Evolutionary conservation across 1,139 yeast species (phyloP).

Genomic region (Yamadazyma epiphylla): DNA sequence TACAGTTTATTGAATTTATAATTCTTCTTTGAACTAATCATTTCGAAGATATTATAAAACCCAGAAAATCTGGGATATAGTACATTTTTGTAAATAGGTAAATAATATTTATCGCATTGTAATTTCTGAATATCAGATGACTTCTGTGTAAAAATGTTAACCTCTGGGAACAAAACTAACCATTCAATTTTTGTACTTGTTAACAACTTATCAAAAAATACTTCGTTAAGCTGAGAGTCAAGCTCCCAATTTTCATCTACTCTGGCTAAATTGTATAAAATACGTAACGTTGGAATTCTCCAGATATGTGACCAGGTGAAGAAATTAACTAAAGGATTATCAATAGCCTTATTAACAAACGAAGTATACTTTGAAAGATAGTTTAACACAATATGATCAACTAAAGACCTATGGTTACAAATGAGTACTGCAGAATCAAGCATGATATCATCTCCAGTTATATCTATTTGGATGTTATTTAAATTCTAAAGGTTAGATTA

Average conservation of each 20-base stretch:
- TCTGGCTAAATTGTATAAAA: constrained; percentile 39
- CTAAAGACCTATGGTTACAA: constrained; percentile 53
- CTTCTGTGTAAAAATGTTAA: constrained; percentile 55
- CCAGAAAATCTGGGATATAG: constrained; percentile 67
- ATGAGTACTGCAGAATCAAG: constrained; percentile 46
- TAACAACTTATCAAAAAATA: constrained; percentile 21
- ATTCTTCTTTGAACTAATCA: constrained; percentile 31
- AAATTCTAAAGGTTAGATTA: constrained; percentile 18
- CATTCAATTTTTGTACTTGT: constrained; percentile 40
- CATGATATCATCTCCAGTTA: constrained; percentile 42
- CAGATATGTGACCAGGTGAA: constrained; percentile 62
- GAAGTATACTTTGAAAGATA: constrained; percentile 32
- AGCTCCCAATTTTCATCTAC: constrained; percentile 67
- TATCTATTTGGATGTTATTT: constrained; percentile 32
- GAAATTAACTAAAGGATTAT: constrained; percentile 43
- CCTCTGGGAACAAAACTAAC: constrained; percentile 70
- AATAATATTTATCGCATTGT: constrained; percentile 46
- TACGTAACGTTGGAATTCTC: constrained; percentile 47
- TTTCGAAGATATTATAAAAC: constrained; percentile 44
- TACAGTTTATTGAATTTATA: constrained; percentile 39
- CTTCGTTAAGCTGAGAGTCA: constrained; percentile 24
- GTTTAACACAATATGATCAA: constrained; percentile 50
- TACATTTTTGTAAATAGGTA: constrained; percentile 50
- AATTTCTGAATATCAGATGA: constrained; percentile 45
- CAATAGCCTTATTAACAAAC: constrained; percentile 11